phyloP scores from a whole-genome alignment of 2,329 filamentous ascomycete species.

The Cercospora berteroae region DNA sequence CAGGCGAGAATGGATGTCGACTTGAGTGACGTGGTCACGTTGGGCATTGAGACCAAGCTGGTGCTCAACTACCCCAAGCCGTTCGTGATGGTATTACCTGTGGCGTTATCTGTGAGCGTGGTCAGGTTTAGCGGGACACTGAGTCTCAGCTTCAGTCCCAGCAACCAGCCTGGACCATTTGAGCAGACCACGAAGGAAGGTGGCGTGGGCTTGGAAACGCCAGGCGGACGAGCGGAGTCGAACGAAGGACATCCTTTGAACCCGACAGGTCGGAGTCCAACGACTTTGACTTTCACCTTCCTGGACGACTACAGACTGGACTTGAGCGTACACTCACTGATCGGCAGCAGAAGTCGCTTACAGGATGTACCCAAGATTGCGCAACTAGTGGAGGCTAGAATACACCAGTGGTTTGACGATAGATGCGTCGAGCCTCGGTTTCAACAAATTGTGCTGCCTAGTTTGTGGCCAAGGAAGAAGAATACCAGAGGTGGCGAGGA shows the following conservation, averaged over 20 bases:
- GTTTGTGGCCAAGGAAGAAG: constrained; percentile 78
- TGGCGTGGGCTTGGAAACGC: constrained; percentile 7
- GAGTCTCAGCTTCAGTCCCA: constrained; percentile 87
- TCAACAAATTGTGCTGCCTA: constrained; percentile 80
- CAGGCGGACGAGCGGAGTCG: constrained; percentile 27
- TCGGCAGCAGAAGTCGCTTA: constrained; percentile 74
- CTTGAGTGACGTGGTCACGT: constrained; percentile 89
- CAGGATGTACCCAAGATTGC: constrained; percentile 89
- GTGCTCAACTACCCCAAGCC: constrained; percentile 93
- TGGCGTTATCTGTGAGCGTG: constrained; percentile 86
- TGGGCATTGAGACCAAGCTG: constrained; percentile 91
- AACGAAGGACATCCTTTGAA: constrained; percentile 38
- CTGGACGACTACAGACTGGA: constrained; percentile 83
- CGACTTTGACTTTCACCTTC: constrained; percentile 93
- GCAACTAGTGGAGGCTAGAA: constrained; percentile 72
- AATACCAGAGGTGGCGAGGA: constrained; percentile 73
- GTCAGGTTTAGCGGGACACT: constrained; percentile 93
- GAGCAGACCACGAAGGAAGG: constrained; percentile 26
- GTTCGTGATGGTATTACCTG: constrained; percentile 81
- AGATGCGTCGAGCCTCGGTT: constrained; percentile 81
- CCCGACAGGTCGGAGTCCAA: constrained; percentile 51
- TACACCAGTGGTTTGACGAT: constrained; percentile 87
- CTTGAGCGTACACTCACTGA: constrained; percentile 74
- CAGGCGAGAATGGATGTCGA: constrained; percentile 98
- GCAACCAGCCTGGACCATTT: constrained; percentile 39